A percentile compares a stretch with the other conserved stretches of the same genome.
phyloP scores from a whole-genome alignment of 768 basidiomycete genomes.

The Lactarius sp. region DNA sequence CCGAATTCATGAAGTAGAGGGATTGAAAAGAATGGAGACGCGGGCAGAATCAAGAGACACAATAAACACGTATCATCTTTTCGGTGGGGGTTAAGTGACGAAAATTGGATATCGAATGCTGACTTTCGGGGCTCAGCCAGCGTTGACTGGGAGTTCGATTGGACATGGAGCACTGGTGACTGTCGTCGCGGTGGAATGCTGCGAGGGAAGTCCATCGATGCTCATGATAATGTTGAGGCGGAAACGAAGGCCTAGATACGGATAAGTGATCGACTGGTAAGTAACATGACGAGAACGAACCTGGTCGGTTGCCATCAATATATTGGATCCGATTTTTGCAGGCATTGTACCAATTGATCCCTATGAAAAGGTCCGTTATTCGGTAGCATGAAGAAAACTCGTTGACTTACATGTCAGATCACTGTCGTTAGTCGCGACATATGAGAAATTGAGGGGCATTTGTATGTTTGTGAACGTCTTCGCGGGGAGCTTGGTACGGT shows the following conservation, averaged over 20 bases:
- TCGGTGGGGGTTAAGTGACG: background rate
- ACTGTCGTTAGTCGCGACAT: constrained; percentile 69
- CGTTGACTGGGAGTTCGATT: constrained; percentile 29
- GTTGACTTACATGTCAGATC: constrained; percentile 74
- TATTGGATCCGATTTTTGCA: constrained; percentile 59
- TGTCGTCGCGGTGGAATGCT: constrained; percentile 31
- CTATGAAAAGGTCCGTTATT: constrained; percentile 34
- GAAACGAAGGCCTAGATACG: constrained; percentile 31
- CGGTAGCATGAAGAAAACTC: constrained; percentile 13
- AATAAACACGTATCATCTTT: background rate
- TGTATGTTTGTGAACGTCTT: constrained; percentile 58
- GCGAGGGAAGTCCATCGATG: constrained; percentile 36
- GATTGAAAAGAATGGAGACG: constrained; percentile 4
- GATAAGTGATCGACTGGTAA: background rate
- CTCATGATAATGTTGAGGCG: constrained; percentile 34
- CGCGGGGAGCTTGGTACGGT: constrained; percentile 56
- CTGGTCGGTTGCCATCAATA: constrained; percentile 48
- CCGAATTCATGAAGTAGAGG: constrained; percentile 7
- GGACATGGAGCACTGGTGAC: constrained; percentile 35
- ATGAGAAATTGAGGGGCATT: constrained; percentile 81
- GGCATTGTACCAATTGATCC: constrained; percentile 70
- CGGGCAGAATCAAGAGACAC: background rate
- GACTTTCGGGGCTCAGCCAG: constrained; percentile 19
- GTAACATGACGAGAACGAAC: constrained; percentile 39
- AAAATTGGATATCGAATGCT: background rate